These are phyloP conservation scores for Cyclotella cryptica DNA, from an alignment of 108 stramenopile species.

Conservation along the genomic window DNA sequence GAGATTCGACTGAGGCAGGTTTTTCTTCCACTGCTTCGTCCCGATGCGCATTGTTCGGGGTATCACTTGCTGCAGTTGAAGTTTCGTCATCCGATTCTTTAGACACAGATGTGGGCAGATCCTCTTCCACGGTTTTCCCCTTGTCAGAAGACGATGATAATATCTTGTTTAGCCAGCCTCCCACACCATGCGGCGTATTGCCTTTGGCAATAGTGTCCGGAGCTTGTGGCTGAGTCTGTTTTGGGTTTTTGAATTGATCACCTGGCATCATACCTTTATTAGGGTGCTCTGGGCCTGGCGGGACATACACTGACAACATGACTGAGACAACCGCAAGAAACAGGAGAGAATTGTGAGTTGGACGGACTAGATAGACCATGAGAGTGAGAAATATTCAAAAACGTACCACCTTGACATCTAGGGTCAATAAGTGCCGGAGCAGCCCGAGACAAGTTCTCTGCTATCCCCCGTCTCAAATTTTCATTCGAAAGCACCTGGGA, in stretches of 20 bases:
- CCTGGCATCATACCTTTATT: constrained; percentile 75
- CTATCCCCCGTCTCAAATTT: constrained; percentile 79
- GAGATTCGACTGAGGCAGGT: constrained; percentile 1
- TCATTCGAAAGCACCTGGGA: constrained; percentile 80
- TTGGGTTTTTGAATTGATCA: constrained; percentile 42
- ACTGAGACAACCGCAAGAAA: constrained; percentile 27
- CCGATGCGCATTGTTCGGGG: constrained; percentile 4
- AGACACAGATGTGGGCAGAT: background rate
- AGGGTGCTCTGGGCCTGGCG: constrained; percentile 71
- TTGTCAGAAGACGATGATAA: constrained; percentile 53
- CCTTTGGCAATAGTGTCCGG: constrained; percentile 25
- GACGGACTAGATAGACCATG: background rate
- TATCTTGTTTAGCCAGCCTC: constrained; percentile 86
- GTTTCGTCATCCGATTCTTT: constrained; percentile 12
- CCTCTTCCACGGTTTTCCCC: constrained; percentile 14
- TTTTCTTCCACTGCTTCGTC: constrained; percentile 32
- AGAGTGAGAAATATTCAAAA: background rate
- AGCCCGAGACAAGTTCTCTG: constrained; percentile 82
- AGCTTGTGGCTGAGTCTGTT: constrained; percentile 26
- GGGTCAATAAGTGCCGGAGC: constrained; percentile 91
- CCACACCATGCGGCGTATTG: constrained; percentile 54
- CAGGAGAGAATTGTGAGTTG: background rate
- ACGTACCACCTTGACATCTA: constrained; percentile 76
- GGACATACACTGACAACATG: constrained; percentile 90
- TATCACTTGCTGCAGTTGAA: constrained; percentile 32